A percentile compares a stretch with the other conserved stretches of the same genome.
phyloP scores from a whole-genome alignment of 345 rosid genomes.

The Sisymbrium irio region DNA sequence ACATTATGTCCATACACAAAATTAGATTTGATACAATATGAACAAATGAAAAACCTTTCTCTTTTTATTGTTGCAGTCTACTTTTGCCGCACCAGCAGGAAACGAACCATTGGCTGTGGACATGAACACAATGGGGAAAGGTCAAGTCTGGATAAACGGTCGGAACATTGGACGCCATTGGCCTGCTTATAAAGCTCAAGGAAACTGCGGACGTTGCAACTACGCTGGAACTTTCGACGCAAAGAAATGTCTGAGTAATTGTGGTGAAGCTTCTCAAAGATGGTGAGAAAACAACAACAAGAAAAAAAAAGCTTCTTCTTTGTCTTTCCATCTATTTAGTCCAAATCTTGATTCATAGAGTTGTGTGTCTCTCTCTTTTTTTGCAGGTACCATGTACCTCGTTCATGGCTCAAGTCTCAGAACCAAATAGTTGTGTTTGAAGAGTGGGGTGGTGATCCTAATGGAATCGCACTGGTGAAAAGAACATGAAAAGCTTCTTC shows the following conservation, averaged over 20 bases:
- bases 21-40: not conserved
- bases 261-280: slow-evolving; percentile 86
- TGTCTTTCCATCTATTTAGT: not conserved
- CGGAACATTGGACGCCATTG: slow-evolving; percentile 84
- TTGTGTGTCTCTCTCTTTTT: not conserved
- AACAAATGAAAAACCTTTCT: not conserved
- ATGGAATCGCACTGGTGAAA: slow-evolving; percentile 62
- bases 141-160: slow-evolving; percentile 88
- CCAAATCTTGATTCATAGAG: slow-evolving; percentile 1
- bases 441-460: slow-evolving; percentile 91
- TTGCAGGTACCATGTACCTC: slow-evolving; percentile 87
- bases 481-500: slow-evolving; percentile 40
- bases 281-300: slow-evolving; percentile 39
- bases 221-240: slow-evolving; percentile 58
- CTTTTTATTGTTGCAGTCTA: slow-evolving; percentile 44
- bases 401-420: slow-evolving; percentile 74
- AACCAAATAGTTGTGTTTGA: slow-evolving; percentile 74
- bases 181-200: slow-evolving; percentile 67
- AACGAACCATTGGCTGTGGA: slow-evolving; percentile 79
- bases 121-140: slow-evolving; percentile 80
- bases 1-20: not conserved
- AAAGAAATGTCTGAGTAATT: slow-evolving; percentile 54
- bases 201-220: slow-evolving; percentile 65
- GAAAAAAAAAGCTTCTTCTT: not conserved
- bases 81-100: slow-evolving; percentile 60